Conservation (phyloP, 495 filamentous ascomycete genomes). For the Jackrogersella multiformis region DNA sequence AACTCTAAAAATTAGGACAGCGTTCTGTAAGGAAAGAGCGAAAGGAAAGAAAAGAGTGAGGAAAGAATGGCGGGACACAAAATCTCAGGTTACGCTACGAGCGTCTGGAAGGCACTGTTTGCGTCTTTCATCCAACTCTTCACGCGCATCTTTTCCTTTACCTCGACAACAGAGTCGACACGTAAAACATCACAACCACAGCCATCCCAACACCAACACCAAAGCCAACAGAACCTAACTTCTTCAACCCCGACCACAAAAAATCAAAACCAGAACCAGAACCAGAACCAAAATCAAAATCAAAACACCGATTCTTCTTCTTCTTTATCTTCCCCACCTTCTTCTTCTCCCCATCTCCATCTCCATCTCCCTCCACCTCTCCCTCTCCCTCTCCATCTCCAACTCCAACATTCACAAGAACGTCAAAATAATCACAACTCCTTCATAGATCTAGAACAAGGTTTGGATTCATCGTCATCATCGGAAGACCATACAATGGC, state of each 20-base stretch:
- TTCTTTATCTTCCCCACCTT: neutral
- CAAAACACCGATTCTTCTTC: constrained; percentile 2
- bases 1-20: neutral
- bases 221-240: neutral
- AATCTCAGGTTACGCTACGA: constrained; percentile 48
- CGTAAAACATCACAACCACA: constrained; percentile 10
- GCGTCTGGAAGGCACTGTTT: constrained; percentile 48
- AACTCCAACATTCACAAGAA: neutral
- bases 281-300: too few relatives aligned
- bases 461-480: constrained; percentile 11
- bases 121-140: constrained; percentile 46
- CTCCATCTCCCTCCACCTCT: neutral
- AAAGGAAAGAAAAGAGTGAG: constrained; percentile 11
- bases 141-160: constrained; percentile 40
- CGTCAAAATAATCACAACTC: neutral
- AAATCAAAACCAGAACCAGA: constrained; percentile 2
- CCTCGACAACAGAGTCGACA: constrained; percentile 22
- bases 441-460: constrained; percentile 38
- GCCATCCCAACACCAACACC: neutral
- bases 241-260: constrained; percentile 6
- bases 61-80: constrained; percentile 48
- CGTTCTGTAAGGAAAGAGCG: neutral
- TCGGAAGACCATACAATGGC: constrained; percentile 26
- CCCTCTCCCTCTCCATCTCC: neutral
- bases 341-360: too few relatives aligned